Evolutionary conservation across 2,329 filamentous ascomycete genomes (phyloP).

Genomic region (Colletotrichum sp.): DNA sequence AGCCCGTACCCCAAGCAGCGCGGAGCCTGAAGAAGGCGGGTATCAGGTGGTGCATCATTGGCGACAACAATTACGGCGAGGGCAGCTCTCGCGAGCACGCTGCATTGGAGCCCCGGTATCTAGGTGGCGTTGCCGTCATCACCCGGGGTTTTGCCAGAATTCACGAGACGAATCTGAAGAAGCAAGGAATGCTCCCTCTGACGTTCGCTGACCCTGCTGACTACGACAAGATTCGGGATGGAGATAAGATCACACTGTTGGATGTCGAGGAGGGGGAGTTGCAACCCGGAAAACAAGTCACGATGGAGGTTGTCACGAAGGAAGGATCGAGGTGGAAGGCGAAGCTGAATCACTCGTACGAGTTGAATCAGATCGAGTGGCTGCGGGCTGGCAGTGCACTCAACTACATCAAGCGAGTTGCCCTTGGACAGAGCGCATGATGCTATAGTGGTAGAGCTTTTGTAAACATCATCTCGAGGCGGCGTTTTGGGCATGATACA

Average conservation of each 20-base stretch:
- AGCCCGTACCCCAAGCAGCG: conserved; percentile 31
- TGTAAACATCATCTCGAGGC: background rate
- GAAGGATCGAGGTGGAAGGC: conserved; percentile 31
- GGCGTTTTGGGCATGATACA: background rate
- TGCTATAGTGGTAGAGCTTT: background rate
- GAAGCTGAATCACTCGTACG: conserved; percentile 36
- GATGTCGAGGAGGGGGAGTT: conserved; percentile 24
- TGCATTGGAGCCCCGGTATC: conserved; percentile 83
- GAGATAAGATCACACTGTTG: conserved; percentile 1
- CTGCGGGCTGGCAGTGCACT: conserved; percentile 38
- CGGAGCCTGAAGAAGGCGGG: conserved; percentile 25
- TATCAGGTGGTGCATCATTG: conserved; percentile 35
- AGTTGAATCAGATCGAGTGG: conserved; percentile 35
- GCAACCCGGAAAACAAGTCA: conserved; percentile 30
- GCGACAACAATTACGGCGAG: conserved; percentile 73
- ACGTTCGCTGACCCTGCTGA: conserved; percentile 76
- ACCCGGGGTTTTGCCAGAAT: conserved; percentile 85
- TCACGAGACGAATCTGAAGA: conserved; percentile 94
- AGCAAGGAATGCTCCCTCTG: conserved; percentile 64
- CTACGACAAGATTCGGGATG: conserved; percentile 70
- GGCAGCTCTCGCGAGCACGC: conserved; percentile 87
- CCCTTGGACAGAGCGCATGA: background rate
- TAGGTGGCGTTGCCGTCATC: conserved; percentile 83
- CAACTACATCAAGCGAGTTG: conserved; percentile 32
- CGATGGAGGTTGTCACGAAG: conserved; percentile 30